Evolutionary conservation across 768 basidiomycete species (phyloP), one percentile per base, ranked within the genome.

Genomic region (Myochromella boudieri): DNA sequence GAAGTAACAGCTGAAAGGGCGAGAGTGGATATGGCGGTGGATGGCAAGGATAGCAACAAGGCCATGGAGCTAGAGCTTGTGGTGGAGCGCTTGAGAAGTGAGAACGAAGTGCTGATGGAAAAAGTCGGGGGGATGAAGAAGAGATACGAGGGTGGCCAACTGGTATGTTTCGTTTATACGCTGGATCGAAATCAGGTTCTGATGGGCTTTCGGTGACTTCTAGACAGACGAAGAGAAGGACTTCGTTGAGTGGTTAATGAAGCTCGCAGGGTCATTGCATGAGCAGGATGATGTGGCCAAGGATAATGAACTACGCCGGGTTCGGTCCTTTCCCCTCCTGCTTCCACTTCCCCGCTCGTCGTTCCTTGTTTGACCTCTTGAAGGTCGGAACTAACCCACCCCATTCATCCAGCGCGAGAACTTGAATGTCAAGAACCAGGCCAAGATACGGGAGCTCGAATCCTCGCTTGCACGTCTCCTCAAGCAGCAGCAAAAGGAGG

Each of bases 301-400:
- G 58, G 68, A 68, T 42, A 81, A 83, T 52, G 80, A 83, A 44
- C 68, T 84, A 22, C 75, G 74, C 48, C 68, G 74, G 51, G 81
- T 81, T 50, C 33, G 68, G 18, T 32, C 25, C 31, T 42, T 31
- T 46, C 37, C 22, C 14, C 42, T 31, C 41, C 12, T 11, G 37
- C n/a, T n/a, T n/a, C n/a, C n/a, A n/a, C n/a, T n/a, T n/a, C n/a
- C n/a, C n/a, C n/a, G n/a, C n/a, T n/a, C n/a, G n/a, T n/a, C n/a
- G n/a, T n/a, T n/a, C n/a, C n/a, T n/a, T n/a, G n/a, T n/a, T n/a
- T n/a, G n/a, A n/a, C n/a, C n/a, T n/a, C n/a, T n/a, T n/a, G n/a
- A n/a, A n/a, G n/a, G n/a, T n/a, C n/a, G n/a, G n/a, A n/a, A n/a
- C n/a, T n/a, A n/a, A n/a, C n/a, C n/a, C n/a, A n/a, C n/a, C n/a